Evolutionary conservation across 1,284 basidiomycete species (phyloP), one percentile per base, ranked within the genome.

Genomic region (Sanghuangporus weigelae): DNA sequence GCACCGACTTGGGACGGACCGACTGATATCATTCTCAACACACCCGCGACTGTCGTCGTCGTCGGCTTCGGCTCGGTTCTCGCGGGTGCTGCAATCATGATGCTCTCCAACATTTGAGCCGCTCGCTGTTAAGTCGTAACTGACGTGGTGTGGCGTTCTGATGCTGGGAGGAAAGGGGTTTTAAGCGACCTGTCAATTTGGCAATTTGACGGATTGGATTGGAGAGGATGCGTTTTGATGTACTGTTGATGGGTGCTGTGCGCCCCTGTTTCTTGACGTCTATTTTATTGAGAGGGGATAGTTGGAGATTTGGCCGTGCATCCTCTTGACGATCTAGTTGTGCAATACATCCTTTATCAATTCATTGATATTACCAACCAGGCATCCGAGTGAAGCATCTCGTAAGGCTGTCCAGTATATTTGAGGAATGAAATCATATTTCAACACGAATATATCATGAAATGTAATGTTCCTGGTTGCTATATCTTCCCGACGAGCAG

Each of bases 401-500:
- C n/a, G n/a, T n/a, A n/a, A n/a, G n/a, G n/a, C n/a, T n/a, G n/a
- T n/a, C n/a, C n/a, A n/a, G n/a, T 31, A 31, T 31, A 3, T 36
- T 38, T 36, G n/a, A 14, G 38, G 31, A 31, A 54, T 26, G 14
- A 54, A n/a, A 54, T 5, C 16, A 21, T 12, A 51, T 51, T n/a
- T 51, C 19, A 36, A 35, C 5, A 4, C 19, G 14, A 36, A 16
- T 40, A 23, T 26, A 23, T 7, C 7, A 12, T 31, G 7, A 10
- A 2, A 26, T 12, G 1, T 23, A 23, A 26, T 2, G 26, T 23
- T 31, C 36, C 16, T 54, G 53, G 19, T 51, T 2, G 21, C 50
- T 84, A 97, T 66, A 97, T 90, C 77, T 97, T 97, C 49, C 91
- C 93, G 65, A 88, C 79, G n/a, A 94, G 75, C 49, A 96, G 71